Evolutionary conservation across 1,139 yeast species (phyloP), one percentile per base, ranked within the genome.

Genomic region (Taphrina flavorubra): DNA sequence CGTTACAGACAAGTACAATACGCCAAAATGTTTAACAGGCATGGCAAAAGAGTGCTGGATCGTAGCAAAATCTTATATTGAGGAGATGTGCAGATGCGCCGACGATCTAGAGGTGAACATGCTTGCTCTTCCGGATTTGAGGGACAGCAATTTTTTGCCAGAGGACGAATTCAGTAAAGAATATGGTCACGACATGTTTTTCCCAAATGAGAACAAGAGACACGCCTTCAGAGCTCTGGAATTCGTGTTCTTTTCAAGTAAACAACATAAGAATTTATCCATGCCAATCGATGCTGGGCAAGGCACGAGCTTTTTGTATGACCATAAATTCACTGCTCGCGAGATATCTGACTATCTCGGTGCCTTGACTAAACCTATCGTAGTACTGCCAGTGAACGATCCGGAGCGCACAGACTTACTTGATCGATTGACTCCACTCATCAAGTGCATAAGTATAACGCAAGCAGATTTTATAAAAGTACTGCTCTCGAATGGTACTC

Each of bases 1-100:
- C 16, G 40, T 68, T 13, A 60, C 67, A 18, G 55, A 46, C 31
- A 51, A 61, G 16, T 51, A 58, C 56, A 68, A 55, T 58, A 62
- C 68, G 1, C 60, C 69, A 6, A 53, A 56, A 55, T 55, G 42
- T 18, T 37, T 68, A 51, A 68, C 56, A 39, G 69, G 68, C 39
- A 31, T 68, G 16, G 53, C 56, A 16, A 34, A 39, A 8, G 60
- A 65, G 25, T 34, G 14, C 31, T 56, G 44, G 34, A 57, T 68
- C 47, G 68, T 68, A 16, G 51, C 58, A 16, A 47, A 16, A n/a
- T 40, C 55, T 6, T 68, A 44, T 47, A 39, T 68, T n/a, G 51
- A 18, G 57, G 63, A 40, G 31, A 37, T 68, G 47, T 46, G 18
- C 20, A 51, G 18, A 16, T 16, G 40, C 14, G 57, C 51, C 34